phyloP scores from a whole-genome alignment of 2,329 filamentous ascomycete species.

The Penicillium sp. region DNA sequence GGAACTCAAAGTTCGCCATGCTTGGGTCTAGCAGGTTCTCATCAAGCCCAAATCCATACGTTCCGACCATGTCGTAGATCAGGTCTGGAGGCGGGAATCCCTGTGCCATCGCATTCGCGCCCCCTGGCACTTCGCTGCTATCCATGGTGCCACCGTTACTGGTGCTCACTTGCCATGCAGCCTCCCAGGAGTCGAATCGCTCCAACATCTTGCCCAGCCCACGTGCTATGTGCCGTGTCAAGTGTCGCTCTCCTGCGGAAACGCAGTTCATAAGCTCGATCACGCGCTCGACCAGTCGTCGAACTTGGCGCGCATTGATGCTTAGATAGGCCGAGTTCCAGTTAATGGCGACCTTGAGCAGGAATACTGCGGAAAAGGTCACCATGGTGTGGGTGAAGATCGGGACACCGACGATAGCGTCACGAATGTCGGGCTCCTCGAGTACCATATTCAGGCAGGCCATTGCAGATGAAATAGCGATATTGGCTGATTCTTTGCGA shows the following conservation, averaged over 20 bases:
- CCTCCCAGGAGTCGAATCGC: constrained; percentile 40
- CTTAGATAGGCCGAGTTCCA: constrained; percentile 43
- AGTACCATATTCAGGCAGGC: constrained; percentile 46
- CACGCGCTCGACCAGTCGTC: constrained; percentile 37
- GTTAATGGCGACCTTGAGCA: constrained; percentile 44
- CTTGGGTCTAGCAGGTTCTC: constrained; percentile 42
- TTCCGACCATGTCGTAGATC: constrained; percentile 44
- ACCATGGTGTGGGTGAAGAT: constrained; percentile 47
- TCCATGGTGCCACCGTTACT: constrained; percentile 11
- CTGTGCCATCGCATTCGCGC: constrained; percentile 41
- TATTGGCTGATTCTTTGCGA: constrained; percentile 43
- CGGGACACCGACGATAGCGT: constrained; percentile 47
- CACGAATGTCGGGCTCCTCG: constrained; percentile 47
- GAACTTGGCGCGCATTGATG: constrained; percentile 38
- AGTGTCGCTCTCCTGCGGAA: constrained; percentile 40
- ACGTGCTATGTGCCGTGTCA: constrained; percentile 41
- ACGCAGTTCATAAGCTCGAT: constrained; percentile 41
- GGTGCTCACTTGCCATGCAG: constrained; percentile 27
- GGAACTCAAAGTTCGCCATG: constrained; percentile 40
- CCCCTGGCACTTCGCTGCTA: constrained; percentile 35
- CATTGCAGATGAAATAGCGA: constrained; percentile 48
- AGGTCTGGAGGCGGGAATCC: constrained; percentile 40
- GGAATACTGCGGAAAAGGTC: constrained; percentile 45
- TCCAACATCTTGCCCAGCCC: constrained; percentile 42
- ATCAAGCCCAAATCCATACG: constrained; percentile 41